Conservation (phyloP, 371 early-diverging fungal genomes). For the Synchytrium microbalum region DNA sequence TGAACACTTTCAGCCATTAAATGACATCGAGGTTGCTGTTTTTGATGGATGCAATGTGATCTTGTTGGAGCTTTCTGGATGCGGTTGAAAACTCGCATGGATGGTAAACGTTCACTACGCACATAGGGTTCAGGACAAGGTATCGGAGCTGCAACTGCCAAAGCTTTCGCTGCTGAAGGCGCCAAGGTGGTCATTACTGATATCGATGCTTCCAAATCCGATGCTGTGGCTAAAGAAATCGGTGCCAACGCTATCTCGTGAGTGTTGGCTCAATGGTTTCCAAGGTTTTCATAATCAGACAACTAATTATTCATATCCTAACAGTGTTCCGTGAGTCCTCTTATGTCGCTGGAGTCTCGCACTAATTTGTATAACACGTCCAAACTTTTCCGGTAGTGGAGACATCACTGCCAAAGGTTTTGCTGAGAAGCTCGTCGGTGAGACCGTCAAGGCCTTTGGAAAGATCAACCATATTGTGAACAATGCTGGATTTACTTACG, state of each 20-base stretch:
- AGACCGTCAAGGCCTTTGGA: slow-evolving; percentile 53
- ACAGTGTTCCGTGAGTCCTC: no score
- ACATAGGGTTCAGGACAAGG: slow-evolving; percentile 38
- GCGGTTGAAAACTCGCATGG: no score
- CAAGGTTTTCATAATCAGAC: no score
- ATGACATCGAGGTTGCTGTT: no score
- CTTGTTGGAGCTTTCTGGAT: no score
- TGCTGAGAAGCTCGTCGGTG: slow-evolving; percentile 51
- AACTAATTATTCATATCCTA: no score
- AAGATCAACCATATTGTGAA: slow-evolving; percentile 65
- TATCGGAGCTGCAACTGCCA: slow-evolving; percentile 58
- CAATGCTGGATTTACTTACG: slow-evolving; percentile 64
- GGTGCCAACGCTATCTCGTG: slow-evolving; percentile 63
- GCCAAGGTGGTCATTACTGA: slow-evolving; percentile 42
- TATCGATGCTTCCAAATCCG: slow-evolving; percentile 73
- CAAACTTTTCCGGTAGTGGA: slow-evolving; percentile 72
- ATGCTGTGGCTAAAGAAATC: slow-evolving; percentile 85
- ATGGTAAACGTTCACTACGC: slow-evolving; percentile 38
- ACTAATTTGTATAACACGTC: no score
- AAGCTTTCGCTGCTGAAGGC: slow-evolving; percentile 62
- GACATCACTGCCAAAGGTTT: slow-evolving; percentile 27
- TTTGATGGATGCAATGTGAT: no score
- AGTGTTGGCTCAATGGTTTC: no score
- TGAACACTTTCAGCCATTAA: no score
- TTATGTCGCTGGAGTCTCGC: no score